Base-by-base conservation (phyloP, 805 yeast genomes). In the Candida yuanshanica region DNA sequence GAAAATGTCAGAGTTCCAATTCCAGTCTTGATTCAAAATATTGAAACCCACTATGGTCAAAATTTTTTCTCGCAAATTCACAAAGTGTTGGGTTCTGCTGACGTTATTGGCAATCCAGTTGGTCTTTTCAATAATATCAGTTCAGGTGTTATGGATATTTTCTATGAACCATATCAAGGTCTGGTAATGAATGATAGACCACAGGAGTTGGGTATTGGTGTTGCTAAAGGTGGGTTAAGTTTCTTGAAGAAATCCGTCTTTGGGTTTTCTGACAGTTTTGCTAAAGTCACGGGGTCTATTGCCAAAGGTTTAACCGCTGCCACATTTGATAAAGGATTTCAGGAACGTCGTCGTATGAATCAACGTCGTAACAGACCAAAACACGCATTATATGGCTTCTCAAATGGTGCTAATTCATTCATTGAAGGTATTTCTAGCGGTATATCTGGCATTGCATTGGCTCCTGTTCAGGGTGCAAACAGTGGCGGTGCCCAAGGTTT, bases 91-190 rank as follows among this genome's bases (percentile, higher is more conserved):
- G 99, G 99, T 0, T 88, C 96, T 16, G 99, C 98, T 0, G 99
- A 95, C 63, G 78, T 93, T 50, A 66, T 93, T 37, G 99, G 99
- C 18, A 93, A 95, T 51, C 99, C 99, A 0, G 98, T 95, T 22
- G 99, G 99, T 1, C 67, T 93, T 46, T 93, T 93, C 68, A 93
- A 87, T 59, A 90, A 89, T 51, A 69, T 93, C 43, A 81, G 95
- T 43, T 88, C 97, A 0, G 99, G 99, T 39, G 93, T 93, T 10
- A 75, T 89, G 77, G 99, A 93, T 61, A 83, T 93, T 16, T 93
- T 93, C 60, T 93, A 93, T 58, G 98, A 91, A 58, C 99, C 99
- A 4, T 93, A 91, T 55, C 93, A 89, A 58, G 99, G 99, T 0
- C 86, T 87, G 52, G 78, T 91, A 37, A 77, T 93, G 76, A 91